Conservation (phyloP, 2,329 filamentous ascomycete species). For the Diaporthe vexans region DNA sequence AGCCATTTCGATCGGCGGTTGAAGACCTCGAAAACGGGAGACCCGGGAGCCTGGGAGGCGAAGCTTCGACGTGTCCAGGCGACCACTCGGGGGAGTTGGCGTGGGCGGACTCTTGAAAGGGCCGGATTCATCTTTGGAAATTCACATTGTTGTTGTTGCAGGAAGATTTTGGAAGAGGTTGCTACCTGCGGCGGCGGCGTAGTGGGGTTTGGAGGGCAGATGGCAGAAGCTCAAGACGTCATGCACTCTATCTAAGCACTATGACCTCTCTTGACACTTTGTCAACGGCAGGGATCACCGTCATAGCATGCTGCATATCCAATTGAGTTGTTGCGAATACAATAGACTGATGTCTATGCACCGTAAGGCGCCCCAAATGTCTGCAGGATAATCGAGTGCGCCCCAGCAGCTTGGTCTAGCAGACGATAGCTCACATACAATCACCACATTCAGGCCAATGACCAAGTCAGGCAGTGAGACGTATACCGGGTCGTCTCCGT, state of each 20-base stretch:
- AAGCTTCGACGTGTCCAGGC: conserved; percentile 67
- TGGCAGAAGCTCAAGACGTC: conserved; percentile 30
- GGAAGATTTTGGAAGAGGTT: background rate
- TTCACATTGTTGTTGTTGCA: conserved; percentile 36
- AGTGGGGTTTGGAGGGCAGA: conserved; percentile 23
- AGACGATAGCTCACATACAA: background rate
- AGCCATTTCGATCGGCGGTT: conserved; percentile 89
- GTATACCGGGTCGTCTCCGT: background rate
- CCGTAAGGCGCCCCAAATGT: background rate
- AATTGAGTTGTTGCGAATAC: background rate
- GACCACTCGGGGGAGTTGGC: conserved; percentile 20
- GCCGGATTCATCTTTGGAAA: conserved; percentile 37
- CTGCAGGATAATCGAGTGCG: background rate
- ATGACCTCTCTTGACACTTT: background rate
- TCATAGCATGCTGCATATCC: background rate
- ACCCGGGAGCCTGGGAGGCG: conserved; percentile 82
- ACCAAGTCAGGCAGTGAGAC: background rate
- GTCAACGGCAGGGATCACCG: background rate
- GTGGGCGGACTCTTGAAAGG: conserved; percentile 37
- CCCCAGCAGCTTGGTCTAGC: background rate
- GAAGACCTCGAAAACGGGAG: conserved; percentile 90
- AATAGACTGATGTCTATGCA: background rate
- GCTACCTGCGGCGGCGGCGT: background rate
- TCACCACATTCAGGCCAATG: background rate
- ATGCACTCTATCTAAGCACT: conserved; percentile 13